These are phyloP conservation scores for Crithidia sp. DNA, from an alignment of 208 protist genomes.

Conservation along the genomic window DNA sequence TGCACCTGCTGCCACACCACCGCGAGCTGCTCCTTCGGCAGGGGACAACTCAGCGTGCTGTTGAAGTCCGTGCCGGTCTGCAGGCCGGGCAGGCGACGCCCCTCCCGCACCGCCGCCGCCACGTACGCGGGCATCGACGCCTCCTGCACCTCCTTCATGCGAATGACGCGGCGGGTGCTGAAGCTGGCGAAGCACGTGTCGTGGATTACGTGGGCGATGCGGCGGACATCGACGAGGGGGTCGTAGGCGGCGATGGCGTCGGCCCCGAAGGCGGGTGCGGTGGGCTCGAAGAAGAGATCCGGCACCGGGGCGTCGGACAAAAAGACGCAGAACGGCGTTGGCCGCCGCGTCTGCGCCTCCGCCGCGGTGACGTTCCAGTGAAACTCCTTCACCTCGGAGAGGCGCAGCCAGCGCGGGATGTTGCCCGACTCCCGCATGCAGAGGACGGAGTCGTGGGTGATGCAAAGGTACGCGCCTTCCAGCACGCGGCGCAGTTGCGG, in stretches of 20 bases:
- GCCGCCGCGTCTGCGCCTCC: neutral
- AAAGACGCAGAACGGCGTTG: conserved; percentile 49
- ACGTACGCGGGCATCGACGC: conserved; percentile 38
- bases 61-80: conserved; percentile 23
- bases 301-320: conserved; percentile 44
- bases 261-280: conserved; percentile 33
- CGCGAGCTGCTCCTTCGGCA: conserved; percentile 63
- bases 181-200: conserved; percentile 52
- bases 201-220: conserved; percentile 45
- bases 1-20: conserved; percentile 61
- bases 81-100: conserved; percentile 15
- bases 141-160: conserved; percentile 36
- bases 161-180: conserved; percentile 42
- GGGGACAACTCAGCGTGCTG: conserved; percentile 43
- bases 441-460: conserved; percentile 61
- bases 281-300: conserved; percentile 53
- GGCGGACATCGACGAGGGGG: conserved; percentile 35
- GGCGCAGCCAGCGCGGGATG: conserved; percentile 56
- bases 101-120: conserved; percentile 15
- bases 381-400: conserved; percentile 43
- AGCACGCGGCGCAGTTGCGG: conserved; percentile 20
- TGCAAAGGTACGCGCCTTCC: conserved; percentile 45
- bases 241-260: conserved; percentile 33
- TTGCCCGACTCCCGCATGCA: conserved; percentile 53
- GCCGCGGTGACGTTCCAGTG: conserved; percentile 33